Percentiles rank a stretch among this genome's conserved stretches.
These are phyloP conservation scores for Coemansia sp. DNA, from an alignment of 192 early-diverging fungal genomes.

Conservation along the genomic window DNA sequence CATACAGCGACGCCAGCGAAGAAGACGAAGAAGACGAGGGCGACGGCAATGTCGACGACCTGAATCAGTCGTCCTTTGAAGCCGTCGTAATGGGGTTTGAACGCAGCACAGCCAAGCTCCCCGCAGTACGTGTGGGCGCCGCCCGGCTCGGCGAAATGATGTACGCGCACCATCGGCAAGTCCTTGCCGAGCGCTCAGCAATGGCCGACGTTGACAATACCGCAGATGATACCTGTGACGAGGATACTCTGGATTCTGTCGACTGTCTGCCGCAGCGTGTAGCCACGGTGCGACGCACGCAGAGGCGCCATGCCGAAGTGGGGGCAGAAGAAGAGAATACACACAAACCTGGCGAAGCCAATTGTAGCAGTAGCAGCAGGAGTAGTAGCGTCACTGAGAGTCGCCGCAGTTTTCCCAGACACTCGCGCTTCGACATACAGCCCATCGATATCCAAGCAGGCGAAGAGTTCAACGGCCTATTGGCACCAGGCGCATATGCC, in stretches of 20 bases:
- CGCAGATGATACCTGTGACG: not conserved
- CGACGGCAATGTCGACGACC: not conserved
- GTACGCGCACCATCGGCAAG: not conserved
- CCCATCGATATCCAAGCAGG: not conserved
- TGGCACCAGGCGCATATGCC: slow-evolving; percentile 42
- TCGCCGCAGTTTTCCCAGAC: not conserved
- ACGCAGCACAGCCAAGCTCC: slow-evolving; percentile 11
- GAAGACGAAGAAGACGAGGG: slow-evolving; percentile 6
- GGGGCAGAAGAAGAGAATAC: too few relatives aligned
- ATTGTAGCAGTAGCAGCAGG: too few relatives aligned
- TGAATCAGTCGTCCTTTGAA: slow-evolving; percentile 1
- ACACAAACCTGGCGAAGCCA: too few relatives aligned
- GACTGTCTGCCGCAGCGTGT: not conserved
- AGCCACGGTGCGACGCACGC: not conserved
- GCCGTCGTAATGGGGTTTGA: slow-evolving; percentile 29
- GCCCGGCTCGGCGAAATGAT: slow-evolving; percentile 45
- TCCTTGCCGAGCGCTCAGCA: not conserved
- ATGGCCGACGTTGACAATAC: not conserved
- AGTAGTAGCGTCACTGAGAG: too few relatives aligned
- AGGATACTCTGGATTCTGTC: not conserved
- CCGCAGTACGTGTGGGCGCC: slow-evolving; percentile 25
- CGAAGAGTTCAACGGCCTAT: slow-evolving; percentile 43
- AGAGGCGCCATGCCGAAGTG: too few relatives aligned
- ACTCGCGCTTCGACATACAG: not conserved
- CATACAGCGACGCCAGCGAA: slow-evolving; percentile 35